A percentile compares a stretch with the other conserved stretches of the same genome.
phyloP scores from a whole-genome alignment of 1,284 basidiomycete genomes.

The Leccinum fuscescens region DNA sequence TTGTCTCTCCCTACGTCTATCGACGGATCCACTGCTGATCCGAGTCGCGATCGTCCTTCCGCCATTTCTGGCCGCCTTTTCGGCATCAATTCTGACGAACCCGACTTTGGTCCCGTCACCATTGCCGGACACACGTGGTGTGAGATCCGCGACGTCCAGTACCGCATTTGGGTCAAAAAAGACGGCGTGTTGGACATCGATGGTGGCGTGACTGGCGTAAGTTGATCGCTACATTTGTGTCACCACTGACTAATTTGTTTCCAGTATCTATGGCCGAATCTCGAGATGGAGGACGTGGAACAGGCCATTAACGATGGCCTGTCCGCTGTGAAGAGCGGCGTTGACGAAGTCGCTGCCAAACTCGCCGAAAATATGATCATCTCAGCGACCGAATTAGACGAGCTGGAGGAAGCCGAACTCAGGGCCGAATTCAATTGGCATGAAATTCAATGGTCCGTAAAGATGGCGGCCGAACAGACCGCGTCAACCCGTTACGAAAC shows the following conservation, averaged over 20 bases:
- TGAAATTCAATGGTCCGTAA: neutral
- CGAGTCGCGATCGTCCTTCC: neutral
- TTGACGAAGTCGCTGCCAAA: neutral
- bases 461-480: neutral
- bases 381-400: neutral
- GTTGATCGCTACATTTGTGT: neutral
- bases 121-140: neutral
- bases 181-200: neutral
- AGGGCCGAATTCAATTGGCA: neutral
- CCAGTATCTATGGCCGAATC: neutral
- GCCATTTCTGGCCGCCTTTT: neutral
- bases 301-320: neutral
- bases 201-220: neutral
- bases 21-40: neutral
- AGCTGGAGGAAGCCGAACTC: neutral
- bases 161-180: neutral
- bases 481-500: neutral
- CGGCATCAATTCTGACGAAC: neutral
- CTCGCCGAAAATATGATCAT: neutral
- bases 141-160: neutral
- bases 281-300: neutral
- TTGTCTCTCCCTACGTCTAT: neutral
- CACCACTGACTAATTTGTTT: neutral
- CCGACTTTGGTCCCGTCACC: neutral
- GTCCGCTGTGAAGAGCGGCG: neutral